Evolutionary conservation across 176 grass and related monocot genomes (phyloP).

Genomic region (Urochloa ruziziensis): DNA sequence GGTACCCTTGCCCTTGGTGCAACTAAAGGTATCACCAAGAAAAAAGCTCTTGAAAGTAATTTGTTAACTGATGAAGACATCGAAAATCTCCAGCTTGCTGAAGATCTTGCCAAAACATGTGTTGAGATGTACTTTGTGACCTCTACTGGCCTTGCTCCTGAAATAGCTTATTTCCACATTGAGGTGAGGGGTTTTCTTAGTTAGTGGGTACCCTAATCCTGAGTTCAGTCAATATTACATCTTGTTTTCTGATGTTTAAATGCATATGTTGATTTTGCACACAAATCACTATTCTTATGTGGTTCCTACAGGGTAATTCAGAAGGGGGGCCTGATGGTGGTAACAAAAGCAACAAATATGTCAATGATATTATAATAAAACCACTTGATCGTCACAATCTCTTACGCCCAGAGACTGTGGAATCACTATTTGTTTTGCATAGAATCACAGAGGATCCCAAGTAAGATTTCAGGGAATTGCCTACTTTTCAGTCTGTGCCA

Average conservation of each 20-base stretch:
- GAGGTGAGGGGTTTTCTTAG: conserved; percentile 48
- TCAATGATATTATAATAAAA: conserved; percentile 85
- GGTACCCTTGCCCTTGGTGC: conserved; percentile 91
- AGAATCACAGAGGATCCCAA: conserved; percentile 91
- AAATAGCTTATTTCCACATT: conserved; percentile 94
- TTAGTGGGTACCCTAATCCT: background rate
- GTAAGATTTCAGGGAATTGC: conserved; percentile 34
- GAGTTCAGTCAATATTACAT: background rate
- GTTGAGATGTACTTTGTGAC: conserved; percentile 94
- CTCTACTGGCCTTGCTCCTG: conserved; percentile 92
- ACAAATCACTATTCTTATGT: background rate
- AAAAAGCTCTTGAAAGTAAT: conserved; percentile 70
- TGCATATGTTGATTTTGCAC: background rate
- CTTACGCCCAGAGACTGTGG: conserved; percentile 94
- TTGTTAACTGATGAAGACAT: conserved; percentile 70
- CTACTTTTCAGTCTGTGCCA: background rate
- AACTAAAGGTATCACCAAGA: conserved; percentile 93
- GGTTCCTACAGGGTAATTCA: conserved; percentile 53
- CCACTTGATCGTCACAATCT: conserved; percentile 89
- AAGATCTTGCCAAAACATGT: conserved; percentile 95
- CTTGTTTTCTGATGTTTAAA: conserved; percentile 17
- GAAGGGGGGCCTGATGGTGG: conserved; percentile 78
- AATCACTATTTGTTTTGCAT: conserved; percentile 89
- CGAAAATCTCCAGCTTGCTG: conserved; percentile 94
- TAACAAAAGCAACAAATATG: conserved; percentile 84